Percentiles rank a stretch among this genome's conserved stretches.
These are phyloP conservation scores for Fraxinus platypoda DNA, from an alignment of 305 asterid species.

Conservation along the genomic window DNA sequence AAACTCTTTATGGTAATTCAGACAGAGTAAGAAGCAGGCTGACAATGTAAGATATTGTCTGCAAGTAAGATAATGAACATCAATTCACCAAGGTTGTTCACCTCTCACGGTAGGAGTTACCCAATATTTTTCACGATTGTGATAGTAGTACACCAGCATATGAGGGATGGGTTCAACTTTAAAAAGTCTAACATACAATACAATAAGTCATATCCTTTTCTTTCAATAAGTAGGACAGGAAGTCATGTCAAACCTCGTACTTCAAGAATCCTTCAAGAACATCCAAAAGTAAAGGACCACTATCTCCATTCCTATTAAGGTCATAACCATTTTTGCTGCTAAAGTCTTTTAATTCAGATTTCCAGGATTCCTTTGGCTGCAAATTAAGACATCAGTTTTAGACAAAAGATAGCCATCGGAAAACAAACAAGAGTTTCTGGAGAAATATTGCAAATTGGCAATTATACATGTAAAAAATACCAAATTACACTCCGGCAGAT, in stretches of 20 bases:
- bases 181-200: neutral
- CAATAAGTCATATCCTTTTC: neutral
- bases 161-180: neutral
- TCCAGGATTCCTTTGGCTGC: slow-evolving; percentile 93
- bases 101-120: neutral
- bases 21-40: neutral
- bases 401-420: neutral
- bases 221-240: neutral
- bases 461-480: slow-evolving; percentile 34
- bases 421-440: neutral
- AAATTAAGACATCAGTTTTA: slow-evolving; percentile 17
- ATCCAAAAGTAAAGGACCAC: slow-evolving; percentile 91
- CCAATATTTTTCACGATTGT: neutral
- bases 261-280: slow-evolving; percentile 98
- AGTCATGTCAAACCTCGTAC: slow-evolving; percentile 67
- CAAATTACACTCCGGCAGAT: slow-evolving; percentile 83
- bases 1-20: neutral
- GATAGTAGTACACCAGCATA: neutral
- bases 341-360: slow-evolving; percentile 83
- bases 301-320: slow-evolving; percentile 78
- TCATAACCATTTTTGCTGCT: slow-evolving; percentile 88
- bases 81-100: neutral
- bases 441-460: neutral
- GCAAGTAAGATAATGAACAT: neutral
- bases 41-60: neutral